A percentile compares a stretch with the other conserved stretches of the same genome.
These are phyloP conservation scores for Diplocarpon mali DNA, from an alignment of 2,329 filamentous ascomycete species.

Conservation along the genomic window DNA sequence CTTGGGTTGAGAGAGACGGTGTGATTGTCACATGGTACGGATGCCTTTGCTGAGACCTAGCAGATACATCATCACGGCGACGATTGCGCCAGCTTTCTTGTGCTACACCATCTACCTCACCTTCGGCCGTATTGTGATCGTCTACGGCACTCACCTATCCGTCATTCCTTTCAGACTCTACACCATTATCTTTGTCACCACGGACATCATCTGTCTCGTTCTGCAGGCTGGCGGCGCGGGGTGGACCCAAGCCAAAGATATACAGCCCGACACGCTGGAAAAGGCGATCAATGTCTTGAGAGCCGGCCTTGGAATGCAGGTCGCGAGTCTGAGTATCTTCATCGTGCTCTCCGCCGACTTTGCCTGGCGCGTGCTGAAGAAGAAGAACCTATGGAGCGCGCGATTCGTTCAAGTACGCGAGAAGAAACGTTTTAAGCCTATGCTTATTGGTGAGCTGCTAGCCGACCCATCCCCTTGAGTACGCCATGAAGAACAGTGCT, in stretches of 20 bases:
- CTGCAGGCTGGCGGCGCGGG: constrained; percentile 36
- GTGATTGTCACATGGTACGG: constrained; percentile 27
- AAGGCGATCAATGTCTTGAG: constrained; percentile 45
- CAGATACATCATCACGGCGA: too few relatives aligned
- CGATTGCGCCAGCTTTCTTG: constrained; percentile 49
- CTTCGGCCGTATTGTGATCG: constrained; percentile 35
- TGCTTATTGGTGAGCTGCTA: too few relatives aligned
- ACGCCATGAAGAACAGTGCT: too few relatives aligned
- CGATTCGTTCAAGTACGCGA: constrained; percentile 13
- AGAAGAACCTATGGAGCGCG: constrained; percentile 2
- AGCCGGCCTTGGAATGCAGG: constrained; percentile 46
- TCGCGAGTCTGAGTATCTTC: constrained; percentile 35
- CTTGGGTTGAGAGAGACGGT: constrained; percentile 25
- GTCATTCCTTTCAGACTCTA: constrained; percentile 34
- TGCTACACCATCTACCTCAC: constrained; percentile 51
- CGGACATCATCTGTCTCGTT: constrained; percentile 46
- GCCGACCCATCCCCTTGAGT: too few relatives aligned
- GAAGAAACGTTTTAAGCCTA: too few relatives aligned
- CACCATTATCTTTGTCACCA: constrained; percentile 46
- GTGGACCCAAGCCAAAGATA: neutral
- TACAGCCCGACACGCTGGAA: constrained; percentile 17
- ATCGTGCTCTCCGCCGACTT: constrained; percentile 15
- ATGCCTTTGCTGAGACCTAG: too few relatives aligned
- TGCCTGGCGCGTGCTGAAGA: constrained; percentile 8
- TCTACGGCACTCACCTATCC: constrained; percentile 34